Conservation (phyloP, 2,329 filamentous ascomycete genomes). For the Pestalotiopsis sp. region DNA sequence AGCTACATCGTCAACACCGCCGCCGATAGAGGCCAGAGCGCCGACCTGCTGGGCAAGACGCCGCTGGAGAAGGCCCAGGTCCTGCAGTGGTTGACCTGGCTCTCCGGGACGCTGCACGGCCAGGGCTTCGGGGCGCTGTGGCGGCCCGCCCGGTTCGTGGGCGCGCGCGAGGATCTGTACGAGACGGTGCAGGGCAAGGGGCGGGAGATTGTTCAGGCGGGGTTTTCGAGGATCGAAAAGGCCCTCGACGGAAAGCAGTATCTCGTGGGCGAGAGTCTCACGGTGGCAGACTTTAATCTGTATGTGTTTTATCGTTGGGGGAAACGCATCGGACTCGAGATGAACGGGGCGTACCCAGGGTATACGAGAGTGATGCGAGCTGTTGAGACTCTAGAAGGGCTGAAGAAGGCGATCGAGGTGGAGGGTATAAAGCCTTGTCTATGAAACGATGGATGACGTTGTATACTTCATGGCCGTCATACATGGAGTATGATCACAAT, state of each 20-base stretch:
- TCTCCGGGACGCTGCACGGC: conserved; percentile 35
- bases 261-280: conserved; percentile 22
- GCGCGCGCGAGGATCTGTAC: conserved; percentile 19
- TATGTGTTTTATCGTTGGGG: conserved; percentile 27
- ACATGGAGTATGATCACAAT: not conserved
- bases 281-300: conserved; percentile 26
- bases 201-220: conserved; percentile 14
- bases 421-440: not conserved
- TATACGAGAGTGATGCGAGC: conserved; percentile 18
- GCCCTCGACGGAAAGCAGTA: conserved; percentile 16
- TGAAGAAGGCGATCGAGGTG: conserved; percentile 15
- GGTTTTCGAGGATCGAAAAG: conserved; percentile 23
- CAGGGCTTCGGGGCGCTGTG: conserved; percentile 28
- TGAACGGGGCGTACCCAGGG: conserved; percentile 19
- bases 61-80: conserved; percentile 27
- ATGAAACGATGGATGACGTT: not conserved
- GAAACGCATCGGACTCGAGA: conserved; percentile 10
- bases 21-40: not conserved
- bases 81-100: conserved; percentile 35
- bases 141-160: conserved; percentile 30
- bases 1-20: conserved; percentile 33
- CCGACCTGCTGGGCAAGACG: conserved; percentile 24
- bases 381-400: conserved; percentile 17
- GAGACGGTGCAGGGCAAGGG: conserved; percentile 20
- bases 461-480: not conserved